Conservation (phyloP, 768 basidiomycete genomes). For the Termitomyces eurrhizus region DNA sequence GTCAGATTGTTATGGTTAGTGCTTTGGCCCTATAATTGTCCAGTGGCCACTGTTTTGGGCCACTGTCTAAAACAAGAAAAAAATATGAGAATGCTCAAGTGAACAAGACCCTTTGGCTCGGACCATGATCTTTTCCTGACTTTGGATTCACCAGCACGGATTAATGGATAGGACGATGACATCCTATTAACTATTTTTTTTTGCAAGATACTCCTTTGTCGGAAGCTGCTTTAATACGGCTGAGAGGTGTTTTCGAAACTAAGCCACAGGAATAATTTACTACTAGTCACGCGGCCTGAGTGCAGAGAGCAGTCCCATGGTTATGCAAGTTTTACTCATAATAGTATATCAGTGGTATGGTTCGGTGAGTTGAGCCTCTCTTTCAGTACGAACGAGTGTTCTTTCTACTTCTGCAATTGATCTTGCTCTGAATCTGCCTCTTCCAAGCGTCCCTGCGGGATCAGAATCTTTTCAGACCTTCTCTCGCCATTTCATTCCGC, state of each 20-base stretch:
- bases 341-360: background rate
- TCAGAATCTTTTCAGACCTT: background rate
- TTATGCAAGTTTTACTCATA: too few relatives aligned
- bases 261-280: too few relatives aligned
- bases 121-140: background rate
- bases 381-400: too few relatives aligned
- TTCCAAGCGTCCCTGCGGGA: background rate
- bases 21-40: background rate
- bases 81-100: too few relatives aligned
- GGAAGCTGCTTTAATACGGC: too few relatives aligned
- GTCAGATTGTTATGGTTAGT: background rate
- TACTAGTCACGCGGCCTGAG: background rate
- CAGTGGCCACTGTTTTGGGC: background rate
- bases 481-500: too few relatives aligned
- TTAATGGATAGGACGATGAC: background rate
- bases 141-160: too few relatives aligned
- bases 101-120: background rate
- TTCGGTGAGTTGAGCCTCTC: too few relatives aligned
- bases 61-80: background rate
- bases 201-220: too few relatives aligned
- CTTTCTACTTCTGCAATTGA: background rate
- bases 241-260: too few relatives aligned
- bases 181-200: too few relatives aligned
- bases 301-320: too few relatives aligned
- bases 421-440: background rate